Percentiles rank a stretch among this genome's conserved stretches.
Evolutionary conservation across 352 stramenopile genomes (phyloP).

Genomic region (Pythium folliculosum): DNA sequence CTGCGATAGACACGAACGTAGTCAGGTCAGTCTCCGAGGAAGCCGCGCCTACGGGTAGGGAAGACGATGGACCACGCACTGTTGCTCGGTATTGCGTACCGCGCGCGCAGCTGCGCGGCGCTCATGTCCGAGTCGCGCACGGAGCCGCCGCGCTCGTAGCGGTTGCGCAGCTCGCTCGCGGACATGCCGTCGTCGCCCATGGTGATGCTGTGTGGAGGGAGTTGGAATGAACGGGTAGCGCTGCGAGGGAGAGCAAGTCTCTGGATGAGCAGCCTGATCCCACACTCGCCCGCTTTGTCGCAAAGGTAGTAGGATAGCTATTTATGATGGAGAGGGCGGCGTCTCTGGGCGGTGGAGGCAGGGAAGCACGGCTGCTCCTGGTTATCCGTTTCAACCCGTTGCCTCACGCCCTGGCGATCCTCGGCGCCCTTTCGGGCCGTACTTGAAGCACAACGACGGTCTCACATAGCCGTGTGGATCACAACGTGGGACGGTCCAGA

Average conservation of each 20-base stretch:
- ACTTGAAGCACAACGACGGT: not conserved
- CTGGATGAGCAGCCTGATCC: not conserved
- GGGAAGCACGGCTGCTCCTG: not conserved
- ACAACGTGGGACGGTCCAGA: slow-evolving; percentile 6
- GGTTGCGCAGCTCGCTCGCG: slow-evolving; percentile 67
- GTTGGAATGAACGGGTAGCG: not conserved
- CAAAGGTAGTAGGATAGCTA: no score
- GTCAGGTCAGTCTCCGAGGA: not conserved
- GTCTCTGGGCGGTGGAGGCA: no score
- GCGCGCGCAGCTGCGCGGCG: slow-evolving; percentile 69
- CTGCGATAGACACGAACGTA: slow-evolving; percentile 26
- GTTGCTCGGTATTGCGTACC: slow-evolving; percentile 81
- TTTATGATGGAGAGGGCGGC: no score
- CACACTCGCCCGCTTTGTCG: no score
- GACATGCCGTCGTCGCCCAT: slow-evolving; percentile 66
- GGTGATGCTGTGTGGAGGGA: slow-evolving; percentile 1
- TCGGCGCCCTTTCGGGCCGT: not conserved
- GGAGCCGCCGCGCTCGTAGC: slow-evolving; percentile 72
- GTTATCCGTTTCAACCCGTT: not conserved
- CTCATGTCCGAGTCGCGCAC: slow-evolving; percentile 80
- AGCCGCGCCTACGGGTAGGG: not conserved
- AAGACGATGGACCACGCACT: slow-evolving; percentile 44
- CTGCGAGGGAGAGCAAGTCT: not conserved
- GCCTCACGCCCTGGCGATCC: not conserved
- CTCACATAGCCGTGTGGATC: slow-evolving; percentile 4